Evolutionary conservation across 192 early-diverging fungal species (phyloP).

Genomic region (Rhizophagus clarus): DNA sequence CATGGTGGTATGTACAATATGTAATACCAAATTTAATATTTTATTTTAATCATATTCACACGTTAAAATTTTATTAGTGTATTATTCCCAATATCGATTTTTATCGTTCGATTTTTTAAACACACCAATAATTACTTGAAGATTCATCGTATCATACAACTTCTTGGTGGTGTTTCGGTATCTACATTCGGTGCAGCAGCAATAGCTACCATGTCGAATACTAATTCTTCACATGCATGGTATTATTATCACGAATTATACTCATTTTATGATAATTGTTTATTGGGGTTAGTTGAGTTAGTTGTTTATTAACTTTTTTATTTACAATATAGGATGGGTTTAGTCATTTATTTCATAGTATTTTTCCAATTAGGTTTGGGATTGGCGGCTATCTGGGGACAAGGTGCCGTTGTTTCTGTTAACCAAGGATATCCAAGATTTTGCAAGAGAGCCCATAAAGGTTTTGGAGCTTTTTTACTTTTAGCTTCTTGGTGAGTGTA

Average conservation of each 20-base stretch:
- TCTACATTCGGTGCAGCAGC: constrained; percentile 25
- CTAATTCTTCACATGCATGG: background rate
- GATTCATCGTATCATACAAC: constrained; percentile 27
- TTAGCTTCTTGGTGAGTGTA: constrained; percentile 16
- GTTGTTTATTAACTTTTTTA: too few relatives aligned
- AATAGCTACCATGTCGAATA: constrained; percentile 18
- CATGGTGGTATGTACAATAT: constrained; percentile 9
- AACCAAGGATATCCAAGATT: constrained; percentile 26
- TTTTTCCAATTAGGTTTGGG: constrained; percentile 29
- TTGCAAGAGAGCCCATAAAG: constrained; percentile 20
- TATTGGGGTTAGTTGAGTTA: too few relatives aligned
- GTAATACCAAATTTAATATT: too few relatives aligned
- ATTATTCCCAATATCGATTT: constrained; percentile 27
- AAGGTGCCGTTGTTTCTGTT: constrained; percentile 3
- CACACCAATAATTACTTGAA: constrained; percentile 25
- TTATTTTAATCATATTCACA: too few relatives aligned
- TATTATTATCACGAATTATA: background rate
- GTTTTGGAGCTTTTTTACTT: constrained; percentile 2
- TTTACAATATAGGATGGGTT: background rate
- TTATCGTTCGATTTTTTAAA: constrained; percentile 26
- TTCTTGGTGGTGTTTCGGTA: constrained; percentile 27
- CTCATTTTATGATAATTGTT: background rate
- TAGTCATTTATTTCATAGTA: constrained; percentile 8
- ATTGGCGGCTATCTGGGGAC: constrained; percentile 5
- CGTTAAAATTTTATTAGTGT: background rate